Percentiles rank a stretch among this genome's conserved stretches.
Conservation (phyloP, 805 yeast species). For the Barnettozyma salicaria region DNA sequence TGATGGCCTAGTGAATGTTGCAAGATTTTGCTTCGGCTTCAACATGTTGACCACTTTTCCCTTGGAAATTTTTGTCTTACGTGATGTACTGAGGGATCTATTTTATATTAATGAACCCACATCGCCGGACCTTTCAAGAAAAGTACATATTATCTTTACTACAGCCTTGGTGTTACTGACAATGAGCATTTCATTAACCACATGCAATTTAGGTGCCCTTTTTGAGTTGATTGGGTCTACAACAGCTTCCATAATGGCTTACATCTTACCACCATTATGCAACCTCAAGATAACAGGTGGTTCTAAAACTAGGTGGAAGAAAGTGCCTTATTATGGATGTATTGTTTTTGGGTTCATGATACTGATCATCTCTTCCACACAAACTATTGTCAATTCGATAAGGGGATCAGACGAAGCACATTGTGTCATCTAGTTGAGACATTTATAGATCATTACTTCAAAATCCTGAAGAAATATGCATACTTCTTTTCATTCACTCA, state of each 20-base stretch:
- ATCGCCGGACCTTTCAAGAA: constrained; percentile 37
- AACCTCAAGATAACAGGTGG: constrained; percentile 55
- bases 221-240: constrained; percentile 89
- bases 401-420: constrained; percentile 15
- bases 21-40: constrained; percentile 85
- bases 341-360: constrained; percentile 67
- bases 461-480: background rate
- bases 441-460: background rate
- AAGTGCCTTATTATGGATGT: constrained; percentile 54
- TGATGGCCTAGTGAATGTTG: constrained; percentile 74
- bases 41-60: constrained; percentile 93
- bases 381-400: constrained; percentile 46
- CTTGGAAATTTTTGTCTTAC: constrained; percentile 79
- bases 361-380: constrained; percentile 75
- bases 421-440: constrained; percentile 13
- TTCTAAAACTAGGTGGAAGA: constrained; percentile 36
- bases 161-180: constrained; percentile 58
- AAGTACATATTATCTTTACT: constrained; percentile 59
- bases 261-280: constrained; percentile 84
- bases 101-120: constrained; percentile 33
- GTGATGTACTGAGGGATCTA: constrained; percentile 78
- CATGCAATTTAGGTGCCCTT: constrained; percentile 86
- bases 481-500: constrained; percentile 1
- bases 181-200: constrained; percentile 68
- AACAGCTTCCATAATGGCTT: constrained; percentile 89